A percentile compares a stretch with the other conserved stretches of the same genome.
phyloP scores from a whole-genome alignment of 1,284 basidiomycete species.

The Rhizoctonia solani region DNA sequence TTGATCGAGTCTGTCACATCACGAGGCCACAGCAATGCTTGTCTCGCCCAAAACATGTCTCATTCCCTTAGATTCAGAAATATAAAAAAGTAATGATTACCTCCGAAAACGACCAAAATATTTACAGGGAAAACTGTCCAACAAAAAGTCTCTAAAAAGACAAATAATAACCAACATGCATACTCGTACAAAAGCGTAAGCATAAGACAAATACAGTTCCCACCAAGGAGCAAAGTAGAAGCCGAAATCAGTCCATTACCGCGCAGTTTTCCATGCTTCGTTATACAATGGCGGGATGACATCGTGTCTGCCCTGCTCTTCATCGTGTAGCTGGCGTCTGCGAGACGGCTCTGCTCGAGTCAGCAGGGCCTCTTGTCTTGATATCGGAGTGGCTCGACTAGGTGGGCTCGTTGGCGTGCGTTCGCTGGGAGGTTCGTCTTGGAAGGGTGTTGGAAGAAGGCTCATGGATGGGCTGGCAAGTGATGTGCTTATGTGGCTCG shows the following conservation, averaged over 20 bases:
- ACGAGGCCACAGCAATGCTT: too few species aligned
- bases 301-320: background rate
- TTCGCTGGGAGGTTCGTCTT: background rate
- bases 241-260: background rate
- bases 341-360: too few species aligned
- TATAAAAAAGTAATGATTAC: too few species aligned
- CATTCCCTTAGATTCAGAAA: too few species aligned
- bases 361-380: background rate
- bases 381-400: background rate
- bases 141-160: too few species aligned
- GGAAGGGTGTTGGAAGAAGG: background rate
- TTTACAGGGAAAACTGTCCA: too few species aligned
- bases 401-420: background rate
- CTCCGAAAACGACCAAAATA: too few species aligned
- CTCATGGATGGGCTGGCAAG: background rate
- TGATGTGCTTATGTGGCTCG: background rate
- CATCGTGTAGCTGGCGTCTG: too few species aligned
- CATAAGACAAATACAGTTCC: background rate
- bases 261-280: slow-evolving; percentile 21
- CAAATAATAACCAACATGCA: too few species aligned
- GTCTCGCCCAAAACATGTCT: too few species aligned
- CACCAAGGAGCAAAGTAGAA: background rate
- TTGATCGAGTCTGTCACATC: too few species aligned
- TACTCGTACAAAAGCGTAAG: too few species aligned
- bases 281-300: slow-evolving; percentile 25